A percentile compares a stretch with the other conserved stretches of the same genome.
phyloP scores from a whole-genome alignment of 306 rosid genomes.

The Sesbania bispinosa region DNA sequence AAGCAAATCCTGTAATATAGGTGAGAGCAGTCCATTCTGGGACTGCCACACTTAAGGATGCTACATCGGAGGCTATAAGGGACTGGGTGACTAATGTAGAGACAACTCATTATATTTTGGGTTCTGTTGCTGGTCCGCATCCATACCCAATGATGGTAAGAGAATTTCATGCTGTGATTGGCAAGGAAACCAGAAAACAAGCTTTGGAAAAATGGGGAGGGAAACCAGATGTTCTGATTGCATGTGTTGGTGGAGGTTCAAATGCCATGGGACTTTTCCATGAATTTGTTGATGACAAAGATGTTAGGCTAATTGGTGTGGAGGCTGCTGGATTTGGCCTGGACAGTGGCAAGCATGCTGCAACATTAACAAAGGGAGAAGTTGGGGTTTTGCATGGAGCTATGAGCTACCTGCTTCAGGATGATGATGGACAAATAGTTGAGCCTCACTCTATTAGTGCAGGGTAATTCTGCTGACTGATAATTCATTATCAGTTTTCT shows the following conservation, averaged over 20 bases:
- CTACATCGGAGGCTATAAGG: conserved; percentile 96
- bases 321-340: conserved; percentile 98
- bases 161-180: conserved; percentile 90
- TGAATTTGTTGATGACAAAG: conserved; percentile 78
- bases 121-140: conserved; percentile 98
- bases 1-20: conserved; percentile 33
- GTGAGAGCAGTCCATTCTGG: conserved; percentile 92
- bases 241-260: conserved; percentile 96
- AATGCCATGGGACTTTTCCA: conserved; percentile 95
- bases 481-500: neutral
- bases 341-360: conserved; percentile 96
- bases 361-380: conserved; percentile 86
- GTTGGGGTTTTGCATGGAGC: conserved; percentile 97
- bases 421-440: conserved; percentile 90
- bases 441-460: conserved; percentile 99
- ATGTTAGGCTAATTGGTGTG: conserved; percentile 79
- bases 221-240: conserved; percentile 82
- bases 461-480: conserved; percentile 52
- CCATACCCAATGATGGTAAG: conserved; percentile 99
- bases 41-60: conserved; percentile 96
- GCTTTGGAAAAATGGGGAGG: conserved; percentile 98
- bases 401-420: conserved; percentile 94
- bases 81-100: conserved; percentile 99
- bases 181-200: conserved; percentile 89
- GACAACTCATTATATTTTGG: conserved; percentile 96